phyloP scores from a whole-genome alignment of 2,329 filamentous ascomycete species.

The Fusarium newnesense region DNA sequence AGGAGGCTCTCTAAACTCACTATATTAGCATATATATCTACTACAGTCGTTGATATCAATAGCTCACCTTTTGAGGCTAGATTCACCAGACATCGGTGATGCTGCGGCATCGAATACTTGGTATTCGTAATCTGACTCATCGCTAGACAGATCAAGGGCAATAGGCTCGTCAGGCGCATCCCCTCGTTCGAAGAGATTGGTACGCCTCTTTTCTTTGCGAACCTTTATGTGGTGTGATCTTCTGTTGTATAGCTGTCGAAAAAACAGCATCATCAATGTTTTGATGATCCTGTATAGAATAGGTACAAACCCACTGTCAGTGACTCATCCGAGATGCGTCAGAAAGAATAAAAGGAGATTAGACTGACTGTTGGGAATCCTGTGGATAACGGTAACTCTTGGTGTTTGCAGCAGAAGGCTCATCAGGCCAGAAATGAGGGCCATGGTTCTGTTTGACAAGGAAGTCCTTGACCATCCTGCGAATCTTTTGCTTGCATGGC shows the following conservation, averaged over 20 bases:
- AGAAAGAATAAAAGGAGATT: not conserved
- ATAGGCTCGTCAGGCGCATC: not conserved
- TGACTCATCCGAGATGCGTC: not conserved
- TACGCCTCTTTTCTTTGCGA: not conserved
- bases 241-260: not conserved
- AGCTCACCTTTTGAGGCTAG: not conserved
- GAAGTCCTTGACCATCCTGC: conserved; percentile 8
- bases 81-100: not conserved
- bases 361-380: not conserved
- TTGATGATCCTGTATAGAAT: not conserved
- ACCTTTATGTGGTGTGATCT: not conserved
- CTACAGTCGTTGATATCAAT: not conserved
- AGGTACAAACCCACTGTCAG: not conserved
- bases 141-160: not conserved
- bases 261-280: conserved; percentile 2
- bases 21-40: not conserved
- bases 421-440: conserved; percentile 15
- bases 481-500: not conserved
- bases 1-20: not conserved
- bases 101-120: not conserved
- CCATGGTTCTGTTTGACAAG: not conserved
- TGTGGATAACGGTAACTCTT: not conserved
- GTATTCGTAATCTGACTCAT: not conserved
- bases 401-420: not conserved
- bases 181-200: not conserved